Conservation (phyloP, 1,139 yeast genomes). For the Candida sp. region DNA sequence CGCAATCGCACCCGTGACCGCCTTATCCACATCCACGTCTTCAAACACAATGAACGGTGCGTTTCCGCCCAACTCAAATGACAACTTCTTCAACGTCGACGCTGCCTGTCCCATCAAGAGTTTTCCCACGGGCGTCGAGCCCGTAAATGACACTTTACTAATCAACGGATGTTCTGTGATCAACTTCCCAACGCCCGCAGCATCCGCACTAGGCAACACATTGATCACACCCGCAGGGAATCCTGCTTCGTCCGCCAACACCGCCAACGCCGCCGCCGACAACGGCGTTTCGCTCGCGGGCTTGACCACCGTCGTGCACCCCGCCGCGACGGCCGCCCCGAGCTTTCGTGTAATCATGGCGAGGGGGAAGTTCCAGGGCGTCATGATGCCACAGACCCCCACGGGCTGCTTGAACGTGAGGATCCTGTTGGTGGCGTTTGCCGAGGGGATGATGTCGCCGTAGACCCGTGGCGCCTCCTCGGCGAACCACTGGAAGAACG, state of each 20-base stretch:
- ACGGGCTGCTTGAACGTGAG: constrained; percentile 77
- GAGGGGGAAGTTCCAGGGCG: constrained; percentile 97
- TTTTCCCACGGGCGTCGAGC: constrained; percentile 87
- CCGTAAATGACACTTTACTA: constrained; percentile 87
- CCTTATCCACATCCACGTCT: constrained; percentile 79
- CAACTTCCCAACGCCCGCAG: constrained; percentile 67
- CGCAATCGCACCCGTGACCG: constrained; percentile 73
- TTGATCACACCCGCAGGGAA: constrained; percentile 87
- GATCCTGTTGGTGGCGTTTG: constrained; percentile 59
- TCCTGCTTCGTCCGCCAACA: constrained; percentile 78
- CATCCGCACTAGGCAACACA: constrained; percentile 60
- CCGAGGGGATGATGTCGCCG: constrained; percentile 76
- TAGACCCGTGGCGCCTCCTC: constrained; percentile 83
- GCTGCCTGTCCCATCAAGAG: constrained; percentile 79
- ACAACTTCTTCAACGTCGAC: constrained; percentile 78
- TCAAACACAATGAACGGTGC: constrained; percentile 91
- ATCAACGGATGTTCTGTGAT: constrained; percentile 72
- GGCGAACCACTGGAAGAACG: constrained; percentile 86
- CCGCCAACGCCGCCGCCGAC: constrained; percentile 81
- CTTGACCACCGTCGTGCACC: constrained; percentile 88
- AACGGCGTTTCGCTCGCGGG: constrained; percentile 94
- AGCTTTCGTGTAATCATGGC: constrained; percentile 94
- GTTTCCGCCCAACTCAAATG: constrained; percentile 93
- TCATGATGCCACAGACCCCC: constrained; percentile 89
- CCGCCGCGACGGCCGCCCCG: constrained; percentile 93